Evolutionary conservation across 768 basidiomycete genomes (phyloP), one percentile per base, ranked within the genome.

Genomic region (Pleurotus tuber-regium): DNA sequence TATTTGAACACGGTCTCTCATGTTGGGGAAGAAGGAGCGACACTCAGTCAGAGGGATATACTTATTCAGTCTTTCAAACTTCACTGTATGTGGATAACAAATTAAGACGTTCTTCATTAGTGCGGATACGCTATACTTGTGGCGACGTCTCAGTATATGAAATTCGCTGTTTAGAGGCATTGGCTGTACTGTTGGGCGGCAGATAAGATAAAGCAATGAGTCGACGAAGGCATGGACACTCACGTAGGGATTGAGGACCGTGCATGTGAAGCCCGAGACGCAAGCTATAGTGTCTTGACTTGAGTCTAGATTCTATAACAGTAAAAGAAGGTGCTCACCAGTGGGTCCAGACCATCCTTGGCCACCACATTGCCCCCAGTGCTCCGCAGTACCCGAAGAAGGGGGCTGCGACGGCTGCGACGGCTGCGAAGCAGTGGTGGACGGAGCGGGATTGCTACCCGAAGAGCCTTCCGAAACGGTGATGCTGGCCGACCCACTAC

Each of bases 401-500:
- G 61, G 54, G 10, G 48, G 60, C 33, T 58, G 54, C 10, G 51
- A 56, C 18, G 58, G 42, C 2, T 56, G 58, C 23, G 57, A 53
- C 4, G 52, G 26, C 5, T 62, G 56, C 1, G 60, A 36, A 3
- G 56, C 52, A 7, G 62, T 47, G n/a, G 58, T 52, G 2, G 60
- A 50, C 21, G 58, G 51, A 2, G 63, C 56, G 23, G 53, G 54
- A 12, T 55, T 51, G 46, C 48, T 53, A 11, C 56, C 46, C 4
- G 16, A 9, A 21, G 30, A 29, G 35, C 46, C 46, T 14, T 57
- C 58, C 1, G 63, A 67, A 29, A 44, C 31, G 25, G 36, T 46
- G 23, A 40, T 29, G 3, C 26, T 21, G 26, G 68, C 69, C 49
- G 78, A 66, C 25, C 78, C 77, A 52, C 67, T 73, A 62, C 70